Evolutionary conservation across 176 grass and related monocot species (phyloP).

Genomic region (Juncus effusus): DNA sequence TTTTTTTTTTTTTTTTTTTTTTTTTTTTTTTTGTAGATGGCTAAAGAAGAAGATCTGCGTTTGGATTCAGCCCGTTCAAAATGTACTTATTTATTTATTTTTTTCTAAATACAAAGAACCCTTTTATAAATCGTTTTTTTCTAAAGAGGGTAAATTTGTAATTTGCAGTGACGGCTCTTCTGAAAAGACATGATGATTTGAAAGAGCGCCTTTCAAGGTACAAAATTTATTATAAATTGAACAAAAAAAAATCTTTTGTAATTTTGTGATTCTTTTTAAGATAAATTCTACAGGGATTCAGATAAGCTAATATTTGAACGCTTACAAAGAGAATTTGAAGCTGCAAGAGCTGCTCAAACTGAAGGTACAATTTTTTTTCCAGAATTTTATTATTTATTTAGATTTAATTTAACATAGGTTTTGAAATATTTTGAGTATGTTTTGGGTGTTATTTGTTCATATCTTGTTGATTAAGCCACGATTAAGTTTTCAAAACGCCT

Average conservation of each 20-base stretch:
- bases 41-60: conserved; percentile 19
- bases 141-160: conserved; percentile 2
- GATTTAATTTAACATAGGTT: background rate
- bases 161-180: conserved; percentile 22
- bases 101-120: background rate
- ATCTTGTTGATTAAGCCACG: background rate
- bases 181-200: conserved; percentile 27
- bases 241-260: background rate
- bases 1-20: background rate
- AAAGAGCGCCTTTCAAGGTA: conserved; percentile 29
- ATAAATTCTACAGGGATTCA: conserved; percentile 59
- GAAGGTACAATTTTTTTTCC: conserved; percentile 48
- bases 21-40: background rate
- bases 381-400: background rate
- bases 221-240: background rate
- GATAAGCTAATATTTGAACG: conserved; percentile 92
- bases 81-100: conserved; percentile 12
- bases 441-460: background rate
- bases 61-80: conserved; percentile 8
- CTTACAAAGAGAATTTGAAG: conserved; percentile 84
- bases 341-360: conserved; percentile 61
- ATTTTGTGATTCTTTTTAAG: conserved; percentile 17
- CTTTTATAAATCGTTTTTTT: background rate
- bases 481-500: background rate
- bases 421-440: background rate